phyloP scores from a whole-genome alignment of 495 filamentous ascomycete species.

The Sporormia fimetaria region DNA sequence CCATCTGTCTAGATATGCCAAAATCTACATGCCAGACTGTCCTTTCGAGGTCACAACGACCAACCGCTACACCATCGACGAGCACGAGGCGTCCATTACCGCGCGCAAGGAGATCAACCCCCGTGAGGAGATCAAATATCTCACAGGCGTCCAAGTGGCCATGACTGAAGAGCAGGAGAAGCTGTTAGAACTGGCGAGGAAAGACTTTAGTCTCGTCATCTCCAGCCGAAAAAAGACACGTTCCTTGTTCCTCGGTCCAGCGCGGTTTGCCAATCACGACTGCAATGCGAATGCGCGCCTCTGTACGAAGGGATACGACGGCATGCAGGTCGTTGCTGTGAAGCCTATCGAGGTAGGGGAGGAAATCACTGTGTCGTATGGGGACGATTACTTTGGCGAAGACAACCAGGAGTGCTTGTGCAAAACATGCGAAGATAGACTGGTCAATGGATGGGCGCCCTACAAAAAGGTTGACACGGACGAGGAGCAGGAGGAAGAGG shows the following conservation, averaged over 20 bases:
- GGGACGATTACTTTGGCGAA: conserved; percentile 89
- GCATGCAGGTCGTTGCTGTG: conserved; percentile 74
- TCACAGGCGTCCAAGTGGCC: conserved; percentile 76
- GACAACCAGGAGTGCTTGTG: conserved; percentile 95
- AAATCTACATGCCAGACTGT: conserved; percentile 83
- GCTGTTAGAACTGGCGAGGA: conserved; percentile 60
- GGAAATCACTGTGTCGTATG: conserved; percentile 92
- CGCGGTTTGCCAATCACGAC: conserved; percentile 94
- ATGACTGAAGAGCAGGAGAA: conserved; percentile 85
- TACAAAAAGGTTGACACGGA: conserved; percentile 12
- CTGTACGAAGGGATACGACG: conserved; percentile 66
- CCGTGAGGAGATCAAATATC: conserved; percentile 80
- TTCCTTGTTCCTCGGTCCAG: conserved; percentile 84
- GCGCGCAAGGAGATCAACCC: conserved; percentile 65
- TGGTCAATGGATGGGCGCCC: conserved; percentile 68
- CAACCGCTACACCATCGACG: conserved; percentile 86
- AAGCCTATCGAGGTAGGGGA: conserved; percentile 76
- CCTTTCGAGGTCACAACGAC: conserved; percentile 90
- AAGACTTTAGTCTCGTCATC: conserved; percentile 93
- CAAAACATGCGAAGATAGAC: conserved; percentile 64
- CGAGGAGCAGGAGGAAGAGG: conserved; percentile 19
- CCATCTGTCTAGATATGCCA: conserved; percentile 83
- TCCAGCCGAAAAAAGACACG: conserved; percentile 81
- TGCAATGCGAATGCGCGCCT: conserved; percentile 86
- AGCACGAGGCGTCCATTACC: conserved; percentile 78